Conservation (phyloP, 768 basidiomycete species). For the Crassisporium funariophilum region DNA sequence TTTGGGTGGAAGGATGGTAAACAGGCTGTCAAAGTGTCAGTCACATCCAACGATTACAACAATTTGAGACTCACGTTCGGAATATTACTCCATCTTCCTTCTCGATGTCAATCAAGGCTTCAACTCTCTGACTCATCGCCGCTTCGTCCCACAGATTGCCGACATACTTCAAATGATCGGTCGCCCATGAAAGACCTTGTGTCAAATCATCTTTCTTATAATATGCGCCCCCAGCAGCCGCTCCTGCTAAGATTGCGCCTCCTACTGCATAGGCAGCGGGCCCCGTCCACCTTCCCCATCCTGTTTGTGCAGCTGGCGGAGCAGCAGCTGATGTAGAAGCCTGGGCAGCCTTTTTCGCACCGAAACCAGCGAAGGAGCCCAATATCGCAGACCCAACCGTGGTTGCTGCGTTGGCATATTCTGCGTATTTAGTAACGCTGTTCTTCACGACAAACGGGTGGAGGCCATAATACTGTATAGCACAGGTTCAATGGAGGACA, state of each 20-base stretch:
- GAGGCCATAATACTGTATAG: constrained; percentile 77
- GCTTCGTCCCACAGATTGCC: constrained; percentile 83
- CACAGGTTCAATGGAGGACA: constrained; percentile 2
- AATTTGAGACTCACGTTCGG: constrained; percentile 56
- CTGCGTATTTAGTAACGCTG: constrained; percentile 70
- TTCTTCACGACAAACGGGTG: constrained; percentile 88
- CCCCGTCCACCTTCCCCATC: constrained; percentile 27
- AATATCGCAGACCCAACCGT: constrained; percentile 64
- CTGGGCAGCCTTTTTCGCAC: constrained; percentile 42
- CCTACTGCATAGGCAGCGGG: constrained; percentile 61
- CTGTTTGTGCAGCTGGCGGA: constrained; percentile 17
- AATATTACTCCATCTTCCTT: constrained; percentile 67
- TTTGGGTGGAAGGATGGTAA: constrained; percentile 72
- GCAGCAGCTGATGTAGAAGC: constrained; percentile 27
- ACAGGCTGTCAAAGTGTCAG: constrained; percentile 70
- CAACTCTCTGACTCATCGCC: constrained; percentile 60
- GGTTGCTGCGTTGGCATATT: constrained; percentile 67
- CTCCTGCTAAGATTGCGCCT: constrained; percentile 75
- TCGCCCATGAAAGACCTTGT: constrained; percentile 71
- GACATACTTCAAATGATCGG: constrained; percentile 90
- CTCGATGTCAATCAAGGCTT: constrained; percentile 61
- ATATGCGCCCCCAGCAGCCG: constrained; percentile 84
- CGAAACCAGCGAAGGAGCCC: constrained; percentile 55
- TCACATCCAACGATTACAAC: background rate
- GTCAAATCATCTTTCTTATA: constrained; percentile 77